Base-by-base conservation (phyloP, 164 flowering plant genomes). In the Chimonanthus praecox region DNA sequence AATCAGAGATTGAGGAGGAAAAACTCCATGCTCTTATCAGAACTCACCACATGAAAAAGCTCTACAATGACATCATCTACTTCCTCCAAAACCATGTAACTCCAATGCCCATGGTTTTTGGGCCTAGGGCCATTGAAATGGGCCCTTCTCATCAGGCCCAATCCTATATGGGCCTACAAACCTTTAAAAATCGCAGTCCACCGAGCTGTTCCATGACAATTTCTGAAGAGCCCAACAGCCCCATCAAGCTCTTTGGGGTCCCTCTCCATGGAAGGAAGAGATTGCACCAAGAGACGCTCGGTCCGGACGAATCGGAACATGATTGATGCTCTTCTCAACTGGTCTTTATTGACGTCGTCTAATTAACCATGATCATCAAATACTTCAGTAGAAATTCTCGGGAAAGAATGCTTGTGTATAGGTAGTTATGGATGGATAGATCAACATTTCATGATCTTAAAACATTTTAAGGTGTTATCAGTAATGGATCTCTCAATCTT, bases 1-100 rank as follows among this genome's bases (percentile, higher is more conserved):
- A 88, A 88, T 18, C 82, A 80, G 62, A 58, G 84, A 18, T 79
- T 88, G 7, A 77, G 87, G 58, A 75, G 78, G 61, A 83, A 78
- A 43, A 88, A 88, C 82, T 79, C 75, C 75, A 78, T 88, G 86
- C 87, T 88, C 16, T 20, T 87, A 61, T 87, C 92, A 15, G 89
- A 88, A 72, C 84, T 88, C 10, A 46, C 83, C 88, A 87, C 82
- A 87, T 88, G 92, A 86, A 83, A 80, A 85, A 71, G 75, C 86
- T 88, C 48, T 88, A 88, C 82, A 84, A 85, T 76, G 92, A 87
- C 78, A 88, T 88, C 5, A 82, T 88, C 67, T 88, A 82, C 81
- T 88, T 88, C 75, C 77, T 88, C 2, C 88, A 88, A 49, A 83
- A 85, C 76, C 87, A 88, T 80, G 92, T 85, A 6, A 81, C 75